phyloP scores from a whole-genome alignment of 352 stramenopile genomes.

The Pythium sp. region DNA sequence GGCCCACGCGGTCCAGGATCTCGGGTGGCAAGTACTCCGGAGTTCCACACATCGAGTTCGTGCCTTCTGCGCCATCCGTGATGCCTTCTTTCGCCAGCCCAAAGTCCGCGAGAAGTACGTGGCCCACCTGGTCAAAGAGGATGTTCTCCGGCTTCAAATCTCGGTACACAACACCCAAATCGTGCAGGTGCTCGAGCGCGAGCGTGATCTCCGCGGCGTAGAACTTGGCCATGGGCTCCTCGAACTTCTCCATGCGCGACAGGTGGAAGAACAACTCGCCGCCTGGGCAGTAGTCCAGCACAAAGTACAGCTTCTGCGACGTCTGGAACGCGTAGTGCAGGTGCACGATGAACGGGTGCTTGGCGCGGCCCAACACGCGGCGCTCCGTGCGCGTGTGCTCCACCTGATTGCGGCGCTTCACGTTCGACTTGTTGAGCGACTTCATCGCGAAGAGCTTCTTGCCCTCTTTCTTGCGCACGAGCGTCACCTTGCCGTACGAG shows the following conservation, averaged over 20 bases:
- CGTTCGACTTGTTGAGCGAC: conserved; percentile 89
- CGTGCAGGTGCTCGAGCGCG: conserved; percentile 87
- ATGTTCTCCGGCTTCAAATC: conserved; percentile 89
- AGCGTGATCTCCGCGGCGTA: conserved; percentile 91
- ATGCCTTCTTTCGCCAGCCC: conserved; percentile 88
- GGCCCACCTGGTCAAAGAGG: conserved; percentile 72
- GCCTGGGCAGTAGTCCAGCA: conserved; percentile 90
- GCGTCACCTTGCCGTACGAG: conserved; percentile 90
- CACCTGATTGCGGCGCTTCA: conserved; percentile 83
- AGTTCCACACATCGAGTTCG: conserved; percentile 89
- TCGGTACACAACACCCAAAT: conserved; percentile 86
- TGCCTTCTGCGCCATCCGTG: conserved; percentile 76
- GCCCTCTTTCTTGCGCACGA: conserved; percentile 81
- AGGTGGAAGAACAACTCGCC: conserved; percentile 91
- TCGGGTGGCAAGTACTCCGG: conserved; percentile 93
- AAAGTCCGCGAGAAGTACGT: conserved; percentile 83
- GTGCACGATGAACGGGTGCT: conserved; percentile 91
- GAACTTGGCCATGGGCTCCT: conserved; percentile 84
- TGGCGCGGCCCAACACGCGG: conserved; percentile 81
- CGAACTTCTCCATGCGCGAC: conserved; percentile 87
- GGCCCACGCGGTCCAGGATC: conserved; percentile 86
- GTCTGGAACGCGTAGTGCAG: conserved; percentile 91
- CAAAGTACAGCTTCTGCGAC: conserved; percentile 90
- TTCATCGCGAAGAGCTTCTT: conserved; percentile 85
- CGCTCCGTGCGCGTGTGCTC: conserved; percentile 84